These are phyloP conservation scores for Apiospora kogelbergensis DNA, from an alignment of 2,329 filamentous ascomycete genomes.

Conservation along the genomic window DNA sequence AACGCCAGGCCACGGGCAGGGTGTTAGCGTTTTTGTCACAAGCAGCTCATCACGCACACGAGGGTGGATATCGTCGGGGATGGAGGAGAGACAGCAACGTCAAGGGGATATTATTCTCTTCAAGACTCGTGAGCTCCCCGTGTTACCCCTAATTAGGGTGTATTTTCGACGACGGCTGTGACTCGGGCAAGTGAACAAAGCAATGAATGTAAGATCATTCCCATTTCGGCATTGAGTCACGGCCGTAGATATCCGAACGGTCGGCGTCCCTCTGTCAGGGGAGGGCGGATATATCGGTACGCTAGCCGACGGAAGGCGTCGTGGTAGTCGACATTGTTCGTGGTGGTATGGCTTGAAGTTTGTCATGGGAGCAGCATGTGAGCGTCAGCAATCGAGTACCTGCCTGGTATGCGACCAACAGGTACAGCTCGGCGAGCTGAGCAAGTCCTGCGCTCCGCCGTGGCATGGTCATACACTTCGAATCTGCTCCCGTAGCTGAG, in stretches of 20 bases:
- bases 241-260: constrained; percentile 3
- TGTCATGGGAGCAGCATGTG: neutral
- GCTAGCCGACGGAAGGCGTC: constrained; percentile 2
- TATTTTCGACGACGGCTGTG: neutral
- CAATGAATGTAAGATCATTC: neutral
- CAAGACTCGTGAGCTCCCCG: neutral
- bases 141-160: neutral
- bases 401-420: neutral
- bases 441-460: neutral
- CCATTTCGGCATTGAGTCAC: neutral
- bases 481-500: neutral
- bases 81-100: neutral
- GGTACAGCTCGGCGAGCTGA: neutral
- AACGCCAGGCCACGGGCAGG: neutral
- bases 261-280: neutral
- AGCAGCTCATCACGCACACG: neutral
- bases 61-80: neutral
- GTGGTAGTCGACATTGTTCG: neutral
- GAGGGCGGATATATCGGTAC: neutral
- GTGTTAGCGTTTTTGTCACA: neutral
- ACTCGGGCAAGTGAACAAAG: neutral
- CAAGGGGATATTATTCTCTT: neutral
- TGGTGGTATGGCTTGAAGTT: neutral
- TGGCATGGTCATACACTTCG: neutral
- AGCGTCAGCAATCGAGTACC: neutral